These are phyloP conservation scores for Detonula confervacea DNA, from an alignment of 352 stramenopile genomes.

Conservation along the genomic window DNA sequence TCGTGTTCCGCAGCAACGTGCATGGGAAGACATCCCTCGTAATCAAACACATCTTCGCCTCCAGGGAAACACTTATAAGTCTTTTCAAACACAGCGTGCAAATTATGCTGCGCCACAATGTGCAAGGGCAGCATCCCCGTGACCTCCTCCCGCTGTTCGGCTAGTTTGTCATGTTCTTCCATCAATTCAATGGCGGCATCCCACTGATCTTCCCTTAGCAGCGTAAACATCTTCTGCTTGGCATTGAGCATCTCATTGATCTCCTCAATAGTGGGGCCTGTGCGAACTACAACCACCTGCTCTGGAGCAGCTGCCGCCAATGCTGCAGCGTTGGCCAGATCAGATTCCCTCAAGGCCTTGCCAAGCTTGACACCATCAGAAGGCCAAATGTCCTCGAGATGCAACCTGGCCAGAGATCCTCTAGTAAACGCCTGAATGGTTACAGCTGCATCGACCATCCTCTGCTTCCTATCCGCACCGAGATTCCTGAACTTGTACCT, in stretches of 20 bases:
- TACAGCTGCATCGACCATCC: constrained; percentile 57
- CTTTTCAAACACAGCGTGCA: constrained; percentile 76
- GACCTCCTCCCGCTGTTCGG: constrained; percentile 65
- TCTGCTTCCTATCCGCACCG: constrained; percentile 46
- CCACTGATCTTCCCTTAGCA: constrained; percentile 75
- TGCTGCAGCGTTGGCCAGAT: not conserved
- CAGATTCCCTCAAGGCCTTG: not conserved
- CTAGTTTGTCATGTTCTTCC: constrained; percentile 73
- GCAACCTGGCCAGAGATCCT: constrained; percentile 35
- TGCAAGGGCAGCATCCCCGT: constrained; percentile 81
- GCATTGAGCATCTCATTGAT: constrained; percentile 26
- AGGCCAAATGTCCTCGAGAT: constrained; percentile 54
- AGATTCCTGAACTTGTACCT: constrained; percentile 59
- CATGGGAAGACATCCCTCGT: constrained; percentile 78
- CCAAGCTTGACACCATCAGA: constrained; percentile 26
- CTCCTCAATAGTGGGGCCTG: constrained; percentile 47
- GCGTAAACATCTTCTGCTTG: constrained; percentile 31
- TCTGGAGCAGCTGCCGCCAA: not conserved
- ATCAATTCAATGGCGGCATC: constrained; percentile 78
- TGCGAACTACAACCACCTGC: constrained; percentile 35
- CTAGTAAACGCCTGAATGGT: constrained; percentile 75
- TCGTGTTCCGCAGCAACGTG: constrained; percentile 84
- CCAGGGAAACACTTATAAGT: constrained; percentile 79
- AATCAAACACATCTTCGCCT: constrained; percentile 77
- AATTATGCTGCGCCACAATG: constrained; percentile 79